Evolutionary conservation across 768 basidiomycete genomes (phyloP).

Genomic region (Scleroderma citrinum): DNA sequence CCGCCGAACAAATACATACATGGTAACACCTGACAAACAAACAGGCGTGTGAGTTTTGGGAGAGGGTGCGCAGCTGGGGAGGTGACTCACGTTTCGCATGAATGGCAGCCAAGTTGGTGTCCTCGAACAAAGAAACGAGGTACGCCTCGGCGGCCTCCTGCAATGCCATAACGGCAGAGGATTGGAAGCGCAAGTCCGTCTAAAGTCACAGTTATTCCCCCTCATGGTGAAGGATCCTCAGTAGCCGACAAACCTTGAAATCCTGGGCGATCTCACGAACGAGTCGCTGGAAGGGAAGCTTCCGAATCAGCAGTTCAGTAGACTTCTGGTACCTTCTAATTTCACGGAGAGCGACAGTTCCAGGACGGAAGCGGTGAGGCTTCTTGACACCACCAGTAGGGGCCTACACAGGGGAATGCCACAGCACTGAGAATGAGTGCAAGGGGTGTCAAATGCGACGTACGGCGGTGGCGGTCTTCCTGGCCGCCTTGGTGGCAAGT

Average conservation of each 20-base stretch:
- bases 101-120: slow-evolving; percentile 89
- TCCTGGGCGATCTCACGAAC: slow-evolving; percentile 97
- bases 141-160: slow-evolving; percentile 92
- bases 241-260: slow-evolving; percentile 68
- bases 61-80: neutral
- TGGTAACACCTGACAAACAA: slow-evolving; percentile 42
- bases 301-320: slow-evolving; percentile 97
- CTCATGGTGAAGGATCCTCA: neutral
- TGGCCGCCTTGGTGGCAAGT: slow-evolving; percentile 92
- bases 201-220: slow-evolving; percentile 20
- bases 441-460: slow-evolving; percentile 20
- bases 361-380: slow-evolving; percentile 94
- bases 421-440: neutral
- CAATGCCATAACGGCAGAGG: slow-evolving; percentile 88
- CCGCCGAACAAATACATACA: slow-evolving; percentile 33
- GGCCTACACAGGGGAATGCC: slow-evolving; percentile 36
- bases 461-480: slow-evolving; percentile 75
- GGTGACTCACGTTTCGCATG: slow-evolving; percentile 68
- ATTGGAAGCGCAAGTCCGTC: slow-evolving; percentile 94
- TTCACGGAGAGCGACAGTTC: slow-evolving; percentile 99
- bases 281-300: slow-evolving; percentile 98
- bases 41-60: slow-evolving; percentile 6
- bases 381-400: slow-evolving; percentile 99
- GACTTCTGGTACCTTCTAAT: slow-evolving; percentile 98
- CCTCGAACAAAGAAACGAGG: slow-evolving; percentile 81